Percentiles rank a stretch among this genome's conserved stretches.
phyloP scores from a whole-genome alignment of 768 basidiomycete species.

The Chalciporus sphaerocephalus region DNA sequence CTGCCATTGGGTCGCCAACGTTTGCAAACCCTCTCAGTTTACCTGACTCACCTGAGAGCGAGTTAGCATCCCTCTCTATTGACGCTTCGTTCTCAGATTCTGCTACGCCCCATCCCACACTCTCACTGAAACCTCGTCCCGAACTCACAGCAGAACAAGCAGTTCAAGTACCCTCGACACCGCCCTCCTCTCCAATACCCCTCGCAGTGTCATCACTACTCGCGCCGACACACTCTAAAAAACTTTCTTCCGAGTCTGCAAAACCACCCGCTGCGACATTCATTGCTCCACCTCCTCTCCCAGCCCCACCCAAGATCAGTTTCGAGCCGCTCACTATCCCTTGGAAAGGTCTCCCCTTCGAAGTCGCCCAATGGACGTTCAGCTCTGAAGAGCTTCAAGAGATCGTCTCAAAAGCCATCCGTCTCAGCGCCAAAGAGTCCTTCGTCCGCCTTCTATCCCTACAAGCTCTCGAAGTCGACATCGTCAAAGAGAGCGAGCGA shows the following conservation, averaged over 20 bases:
- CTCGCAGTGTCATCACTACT: constrained; percentile 2
- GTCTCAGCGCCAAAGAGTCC: constrained; percentile 61
- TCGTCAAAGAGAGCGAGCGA: constrained; percentile 57
- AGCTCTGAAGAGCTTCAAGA: constrained; percentile 55
- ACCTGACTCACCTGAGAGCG: constrained; percentile 1
- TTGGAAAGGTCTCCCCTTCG: constrained; percentile 67
- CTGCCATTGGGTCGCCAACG: not conserved
- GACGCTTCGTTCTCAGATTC: not conserved
- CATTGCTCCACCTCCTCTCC: constrained; percentile 31
- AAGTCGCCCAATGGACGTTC: constrained; percentile 62
- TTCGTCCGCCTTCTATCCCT: constrained; percentile 67
- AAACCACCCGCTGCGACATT: constrained; percentile 23
- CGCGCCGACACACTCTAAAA: constrained; percentile 5
- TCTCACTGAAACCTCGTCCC: not conserved
- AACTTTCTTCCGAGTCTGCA: not conserved
- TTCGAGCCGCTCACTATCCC: constrained; percentile 56
- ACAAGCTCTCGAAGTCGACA: constrained; percentile 54
- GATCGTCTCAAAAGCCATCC: constrained; percentile 69
- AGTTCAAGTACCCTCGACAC: constrained; percentile 7
- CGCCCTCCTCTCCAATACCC: not conserved
- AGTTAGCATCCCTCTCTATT: not conserved
- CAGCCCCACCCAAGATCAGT: constrained; percentile 46
- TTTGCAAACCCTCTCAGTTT: not conserved
- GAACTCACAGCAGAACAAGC: constrained; percentile 8
- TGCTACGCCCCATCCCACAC: not conserved